Evolutionary conservation across 2,329 filamentous ascomycete genomes (phyloP), one percentile per base, ranked within the genome.

Genomic region (Hymenoscyphus albidus): DNA sequence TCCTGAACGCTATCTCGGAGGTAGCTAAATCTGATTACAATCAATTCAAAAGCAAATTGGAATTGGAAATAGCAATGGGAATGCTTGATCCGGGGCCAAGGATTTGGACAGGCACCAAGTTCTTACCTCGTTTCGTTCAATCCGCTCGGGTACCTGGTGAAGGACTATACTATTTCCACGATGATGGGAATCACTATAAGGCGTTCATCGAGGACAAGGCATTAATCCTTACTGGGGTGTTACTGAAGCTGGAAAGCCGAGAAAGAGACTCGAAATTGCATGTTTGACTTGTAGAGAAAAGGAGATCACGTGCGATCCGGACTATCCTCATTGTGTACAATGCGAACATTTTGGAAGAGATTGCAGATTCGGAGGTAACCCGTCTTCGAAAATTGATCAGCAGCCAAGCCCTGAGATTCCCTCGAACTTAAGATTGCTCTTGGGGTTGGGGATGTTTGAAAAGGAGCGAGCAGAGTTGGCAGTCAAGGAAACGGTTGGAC

Each of bases 221-320:
- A 92, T 97, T 60, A 97, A 96, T 75, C 91, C 93, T 1, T 91
- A 92, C 70, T 97, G 93, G 93, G 93, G 93, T 16, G 88, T 96
- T 9, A 97, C 93, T 42, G 97, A 97, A 78, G 93, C 93, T 2
- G 93, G 93, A 14, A 97, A 96, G 79, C 93, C 93, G 58, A 86
- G 93, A 70, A 97, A 97, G 79, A 85, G 93, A 64, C 82, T 97
- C 64, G 93, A 93, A 31, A 93, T 96, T 75, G 92, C 92, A n/a
- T 97, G 93, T 74, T 83, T 96, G 65, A 95, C 92, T 13, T 97
- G 93, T 76, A 86, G 93, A 60, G 93, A 97, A 79, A 97, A 97
- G 86, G 97, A 97, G 82, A 96, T 97, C 79, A 97, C 96, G 77
- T 97, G 93, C 74, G 92, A 97, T 69, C 93, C 93, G 1, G 92